phyloP scores from a whole-genome alignment of 2,329 filamentous ascomycete species.

The Ceratocystis eucalypticola region DNA sequence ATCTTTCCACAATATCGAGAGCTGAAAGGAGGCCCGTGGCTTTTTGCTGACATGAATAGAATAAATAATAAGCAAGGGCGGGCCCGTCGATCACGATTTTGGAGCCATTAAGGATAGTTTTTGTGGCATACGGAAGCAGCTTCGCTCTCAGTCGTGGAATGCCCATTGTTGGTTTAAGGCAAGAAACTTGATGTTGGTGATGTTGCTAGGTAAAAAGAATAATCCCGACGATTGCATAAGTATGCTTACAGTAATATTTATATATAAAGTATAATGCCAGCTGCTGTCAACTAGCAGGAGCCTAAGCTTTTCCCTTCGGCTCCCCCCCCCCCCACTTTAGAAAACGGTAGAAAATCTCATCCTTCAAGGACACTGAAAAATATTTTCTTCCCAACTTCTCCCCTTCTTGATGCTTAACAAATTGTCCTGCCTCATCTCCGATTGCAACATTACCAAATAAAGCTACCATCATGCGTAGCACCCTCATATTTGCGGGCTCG shows the following conservation, averaged over 20 bases:
- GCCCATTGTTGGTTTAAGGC: conserved; percentile 34
- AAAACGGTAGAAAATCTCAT: neutral
- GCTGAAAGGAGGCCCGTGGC: conserved; percentile 33
- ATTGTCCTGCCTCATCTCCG: neutral
- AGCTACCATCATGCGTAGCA: conserved; percentile 43
- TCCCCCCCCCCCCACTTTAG: neutral
- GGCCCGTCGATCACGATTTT: conserved; percentile 60
- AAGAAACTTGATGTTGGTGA: neutral
- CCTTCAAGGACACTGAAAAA: neutral
- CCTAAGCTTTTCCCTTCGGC: neutral
- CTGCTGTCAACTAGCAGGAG: neutral
- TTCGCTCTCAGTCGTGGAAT: conserved; percentile 43
- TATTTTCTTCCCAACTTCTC: neutral
- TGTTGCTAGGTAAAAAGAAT: neutral
- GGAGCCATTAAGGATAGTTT: conserved; percentile 30
- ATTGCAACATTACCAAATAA: neutral
- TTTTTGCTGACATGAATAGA: neutral
- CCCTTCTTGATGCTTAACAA: conserved; percentile 18
- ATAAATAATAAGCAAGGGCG: conserved; percentile 51
- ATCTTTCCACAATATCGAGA: conserved; percentile 42
- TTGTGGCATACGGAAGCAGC: conserved; percentile 39
- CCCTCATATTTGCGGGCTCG: conserved; percentile 53
- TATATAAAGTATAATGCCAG: neutral
- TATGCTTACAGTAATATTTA: neutral
- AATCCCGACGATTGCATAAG: neutral